Evolutionary conservation across 2,329 filamentous ascomycete genomes (phyloP).

Genomic region (Colletotrichum orchidophilum): DNA sequence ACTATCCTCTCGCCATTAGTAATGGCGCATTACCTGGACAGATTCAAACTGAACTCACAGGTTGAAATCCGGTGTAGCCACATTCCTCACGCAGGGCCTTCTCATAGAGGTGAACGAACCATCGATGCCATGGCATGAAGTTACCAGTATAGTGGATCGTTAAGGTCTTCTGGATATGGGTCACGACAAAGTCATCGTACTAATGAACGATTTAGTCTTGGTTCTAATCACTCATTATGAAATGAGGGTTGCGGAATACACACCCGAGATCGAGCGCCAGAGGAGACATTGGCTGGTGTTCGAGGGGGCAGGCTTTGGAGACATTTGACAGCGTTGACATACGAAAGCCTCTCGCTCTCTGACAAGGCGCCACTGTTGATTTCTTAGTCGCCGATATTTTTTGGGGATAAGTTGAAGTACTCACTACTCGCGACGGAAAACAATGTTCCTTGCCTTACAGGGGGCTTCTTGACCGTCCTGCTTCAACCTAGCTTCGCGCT

Average conservation of each 20-base stretch:
- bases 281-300: conserved; percentile 44
- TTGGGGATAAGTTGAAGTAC: conserved; percentile 10
- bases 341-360: conserved; percentile 45
- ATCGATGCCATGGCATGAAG: conserved; percentile 56
- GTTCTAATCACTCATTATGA: too few relatives aligned
- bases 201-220: not conserved
- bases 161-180: conserved; percentile 42
- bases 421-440: conserved; percentile 43
- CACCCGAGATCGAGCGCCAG: conserved; percentile 56
- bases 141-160: conserved; percentile 41
- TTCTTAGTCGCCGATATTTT: not conserved
- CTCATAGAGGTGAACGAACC: conserved; percentile 50
- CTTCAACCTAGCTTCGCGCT: conserved; percentile 34
- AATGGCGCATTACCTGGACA: not conserved
- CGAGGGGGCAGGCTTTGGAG: conserved; percentile 49
- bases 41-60: conserved; percentile 37
- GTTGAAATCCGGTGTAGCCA: conserved; percentile 50
- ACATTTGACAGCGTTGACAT: conserved; percentile 57
- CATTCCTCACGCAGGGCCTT: conserved; percentile 51
- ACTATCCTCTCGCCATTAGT: conserved; percentile 30
- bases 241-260: too few relatives aligned
- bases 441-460: conserved; percentile 39
- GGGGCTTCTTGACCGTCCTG: conserved; percentile 35
- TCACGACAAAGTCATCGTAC: conserved; percentile 45
- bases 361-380: conserved; percentile 43